Evolutionary conservation across 139 green algal genomes (phyloP).

Genomic region (Chlorella vulgaris): DNA sequence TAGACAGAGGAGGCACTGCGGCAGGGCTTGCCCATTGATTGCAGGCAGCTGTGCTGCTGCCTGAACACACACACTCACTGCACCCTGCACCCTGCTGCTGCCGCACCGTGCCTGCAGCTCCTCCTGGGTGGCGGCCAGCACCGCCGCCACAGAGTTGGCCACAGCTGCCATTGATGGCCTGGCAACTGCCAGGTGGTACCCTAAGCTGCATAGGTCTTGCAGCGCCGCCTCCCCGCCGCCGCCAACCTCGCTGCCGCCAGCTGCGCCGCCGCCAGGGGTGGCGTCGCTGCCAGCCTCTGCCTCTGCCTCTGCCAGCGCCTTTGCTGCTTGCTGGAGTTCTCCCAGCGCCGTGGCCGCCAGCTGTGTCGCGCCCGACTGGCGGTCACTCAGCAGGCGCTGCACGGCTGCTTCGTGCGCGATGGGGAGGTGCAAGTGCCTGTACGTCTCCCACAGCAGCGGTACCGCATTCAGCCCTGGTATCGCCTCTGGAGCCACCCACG

Average conservation of each 20-base stretch:
- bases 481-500: constrained; percentile 19
- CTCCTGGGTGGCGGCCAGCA: constrained; percentile 16
- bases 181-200: constrained; percentile 36
- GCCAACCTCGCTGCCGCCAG: neutral
- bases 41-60: too few relatives aligned
- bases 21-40: too few relatives aligned
- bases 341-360: too few relatives aligned
- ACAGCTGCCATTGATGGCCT: constrained; percentile 50
- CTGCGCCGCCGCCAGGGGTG: neutral
- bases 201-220: constrained; percentile 33
- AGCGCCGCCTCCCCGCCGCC: neutral
- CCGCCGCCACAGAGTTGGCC: constrained; percentile 39
- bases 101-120: constrained; percentile 15
- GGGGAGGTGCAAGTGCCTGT: neutral
- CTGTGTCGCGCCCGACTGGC: constrained; percentile 44
- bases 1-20: too few relatives aligned
- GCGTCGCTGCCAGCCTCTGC: neutral
- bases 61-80: too few relatives aligned
- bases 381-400: constrained; percentile 34
- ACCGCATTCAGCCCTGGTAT: neutral
- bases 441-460: constrained; percentile 29
- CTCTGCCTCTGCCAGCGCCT: constrained; percentile 8
- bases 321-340: too few relatives aligned
- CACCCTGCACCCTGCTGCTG: fast-evolving
- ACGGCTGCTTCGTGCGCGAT: neutral